A percentile compares a stretch with the other conserved stretches of the same genome.
phyloP scores from a whole-genome alignment of 345 rosid genomes.

The Salix viminalis region DNA sequence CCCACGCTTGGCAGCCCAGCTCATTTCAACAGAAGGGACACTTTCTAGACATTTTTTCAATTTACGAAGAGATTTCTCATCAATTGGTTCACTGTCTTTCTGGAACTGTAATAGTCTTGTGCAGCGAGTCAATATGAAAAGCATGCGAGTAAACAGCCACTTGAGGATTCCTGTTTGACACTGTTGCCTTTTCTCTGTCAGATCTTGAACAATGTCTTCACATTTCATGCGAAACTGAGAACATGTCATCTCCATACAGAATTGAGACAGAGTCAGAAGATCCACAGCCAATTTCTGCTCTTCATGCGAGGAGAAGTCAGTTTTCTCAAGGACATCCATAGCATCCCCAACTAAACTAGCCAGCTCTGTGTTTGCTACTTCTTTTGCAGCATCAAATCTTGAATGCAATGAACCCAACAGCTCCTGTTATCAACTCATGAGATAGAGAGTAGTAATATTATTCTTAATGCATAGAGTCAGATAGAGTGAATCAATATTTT shows the following conservation, averaged over 20 bases:
- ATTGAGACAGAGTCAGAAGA: constrained; percentile 49
- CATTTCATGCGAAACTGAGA: constrained; percentile 57
- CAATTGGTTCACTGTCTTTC: constrained; percentile 64
- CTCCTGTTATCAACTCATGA: constrained; percentile 43
- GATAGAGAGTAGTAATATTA: not conserved
- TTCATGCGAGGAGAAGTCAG: constrained; percentile 47
- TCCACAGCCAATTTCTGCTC: constrained; percentile 51
- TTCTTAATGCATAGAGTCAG: not conserved
- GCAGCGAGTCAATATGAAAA: constrained; percentile 73
- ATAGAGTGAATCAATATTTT: not conserved
- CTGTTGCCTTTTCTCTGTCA: constrained; percentile 61
- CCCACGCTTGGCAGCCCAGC: constrained; percentile 44
- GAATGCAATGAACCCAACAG: constrained; percentile 63
- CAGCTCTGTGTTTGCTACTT: constrained; percentile 54
- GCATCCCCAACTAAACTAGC: constrained; percentile 52
- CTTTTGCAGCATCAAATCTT: constrained; percentile 71
- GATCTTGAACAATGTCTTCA: constrained; percentile 63
- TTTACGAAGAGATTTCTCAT: constrained; percentile 55
- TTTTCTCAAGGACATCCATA: constrained; percentile 48
- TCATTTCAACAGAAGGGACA: constrained; percentile 64
- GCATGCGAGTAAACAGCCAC: constrained; percentile 70
- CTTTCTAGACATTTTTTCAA: constrained; percentile 74
- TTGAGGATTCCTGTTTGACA: constrained; percentile 61
- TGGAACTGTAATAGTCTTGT: constrained; percentile 71
- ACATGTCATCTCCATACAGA: constrained; percentile 57